Percentiles rank a stretch among this genome's conserved stretches.
Evolutionary conservation across 2,329 filamentous ascomycete species (phyloP).

Genomic region (Fusarium sp.): DNA sequence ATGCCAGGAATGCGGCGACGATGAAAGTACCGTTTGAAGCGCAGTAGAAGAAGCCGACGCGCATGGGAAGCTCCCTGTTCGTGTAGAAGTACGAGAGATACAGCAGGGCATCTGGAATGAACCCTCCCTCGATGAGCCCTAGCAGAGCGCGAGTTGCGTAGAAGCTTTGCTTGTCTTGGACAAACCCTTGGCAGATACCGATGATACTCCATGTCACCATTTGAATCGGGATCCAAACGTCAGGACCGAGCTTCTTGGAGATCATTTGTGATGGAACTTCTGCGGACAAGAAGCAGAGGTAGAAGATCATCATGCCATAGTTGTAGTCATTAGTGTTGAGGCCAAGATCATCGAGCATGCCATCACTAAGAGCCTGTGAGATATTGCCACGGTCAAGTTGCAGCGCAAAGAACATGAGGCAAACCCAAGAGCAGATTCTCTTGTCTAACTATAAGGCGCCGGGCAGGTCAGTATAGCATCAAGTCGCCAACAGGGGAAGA

Average conservation of each 20-base stretch:
- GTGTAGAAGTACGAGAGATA: conserved; percentile 78
- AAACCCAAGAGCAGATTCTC: conserved; percentile 48
- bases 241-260: conserved; percentile 65
- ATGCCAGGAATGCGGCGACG: conserved; percentile 38
- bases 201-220: conserved; percentile 56
- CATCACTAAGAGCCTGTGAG: conserved; percentile 58
- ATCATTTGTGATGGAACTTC: conserved; percentile 69
- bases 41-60: conserved; percentile 75
- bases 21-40: conserved; percentile 1
- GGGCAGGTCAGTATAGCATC: neutral
- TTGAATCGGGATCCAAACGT: conserved; percentile 68
- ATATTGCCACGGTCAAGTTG: conserved; percentile 62
- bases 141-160: conserved; percentile 57
- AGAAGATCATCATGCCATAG: conserved; percentile 46
- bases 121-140: conserved; percentile 12
- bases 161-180: conserved; percentile 44
- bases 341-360: conserved; percentile 55
- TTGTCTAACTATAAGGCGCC: conserved; percentile 41
- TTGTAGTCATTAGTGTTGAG: conserved; percentile 55
- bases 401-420: conserved; percentile 54
- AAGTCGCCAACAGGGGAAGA: fast-evolving
- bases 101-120: conserved; percentile 52
- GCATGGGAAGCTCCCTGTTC: conserved; percentile 59
- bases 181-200: conserved; percentile 47
- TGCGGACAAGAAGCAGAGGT: conserved; percentile 44